Evolutionary conservation across 129 eudicot species (phyloP), one percentile per base, ranked within the genome.

Genomic region (Lactuca sativa): DNA sequence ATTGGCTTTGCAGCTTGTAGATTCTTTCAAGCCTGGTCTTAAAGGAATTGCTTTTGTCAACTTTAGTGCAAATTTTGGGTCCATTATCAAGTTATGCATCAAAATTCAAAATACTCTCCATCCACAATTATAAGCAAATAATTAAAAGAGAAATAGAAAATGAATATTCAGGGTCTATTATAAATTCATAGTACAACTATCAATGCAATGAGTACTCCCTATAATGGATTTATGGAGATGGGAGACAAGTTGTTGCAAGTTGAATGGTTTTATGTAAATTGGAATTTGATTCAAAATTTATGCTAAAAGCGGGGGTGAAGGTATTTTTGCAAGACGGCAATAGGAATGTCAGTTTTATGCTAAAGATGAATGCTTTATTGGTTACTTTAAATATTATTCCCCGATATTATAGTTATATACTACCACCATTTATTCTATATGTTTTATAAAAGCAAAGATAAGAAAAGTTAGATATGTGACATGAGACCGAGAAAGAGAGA

Each of bases 11-110:
- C 75, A 62, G 69, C 86, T 82, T 78, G 72, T 38, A 73, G 85
- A 80, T 80, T 80, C 84, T 80, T 80, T 83, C 75, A 75, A 69
- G 74, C 17, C 68, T 76, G 88, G 81, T 84, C 82, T 61, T 73
- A 73, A 76, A 77, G 88, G 25, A 72, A 30, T 33, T 69, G 79
- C 78, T 66, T 84, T 77, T 55, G 56, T 69, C n/a, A 73, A 70
- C 79, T 75, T 78, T 54, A 75, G 63, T 75, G 70, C 74, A 79
- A 54, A 64, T 5, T 21, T 49, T 78, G 77, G 76, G 77, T 59
- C 77, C 70, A 52, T 75, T 52, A 25, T 25, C 30, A 31, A 56
- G 63, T 43, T 67, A 48, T 67, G 54, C 74, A 67, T 75, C 69
- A 59, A 25, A 25, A 25, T 25, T 25, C 30, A 25, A 75, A 75